phyloP scores from a whole-genome alignment of 2,329 filamentous ascomycete genomes.

The Stagonosporopsis rhizophila region DNA sequence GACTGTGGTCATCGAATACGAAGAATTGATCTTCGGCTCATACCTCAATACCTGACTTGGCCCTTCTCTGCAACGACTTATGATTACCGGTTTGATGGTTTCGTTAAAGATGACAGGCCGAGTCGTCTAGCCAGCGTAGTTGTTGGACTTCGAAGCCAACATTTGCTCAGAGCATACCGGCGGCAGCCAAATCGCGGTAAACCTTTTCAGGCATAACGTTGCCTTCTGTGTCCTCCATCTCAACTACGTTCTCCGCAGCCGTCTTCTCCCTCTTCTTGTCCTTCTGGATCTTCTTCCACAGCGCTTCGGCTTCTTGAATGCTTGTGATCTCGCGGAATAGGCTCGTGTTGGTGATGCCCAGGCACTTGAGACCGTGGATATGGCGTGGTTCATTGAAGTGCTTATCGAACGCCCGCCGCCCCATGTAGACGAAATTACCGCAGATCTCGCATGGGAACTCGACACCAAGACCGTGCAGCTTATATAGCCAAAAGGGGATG shows the following conservation, averaged over 20 bases:
- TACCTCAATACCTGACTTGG: no score
- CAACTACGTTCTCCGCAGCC: conserved; percentile 83
- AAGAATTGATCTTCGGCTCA: background rate
- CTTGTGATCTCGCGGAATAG: conserved; percentile 93
- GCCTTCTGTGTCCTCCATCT: conserved; percentile 97
- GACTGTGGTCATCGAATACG: background rate
- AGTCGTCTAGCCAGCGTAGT: background rate
- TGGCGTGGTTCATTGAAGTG: conserved; percentile 96
- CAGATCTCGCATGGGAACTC: conserved; percentile 97
- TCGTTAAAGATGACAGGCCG: background rate
- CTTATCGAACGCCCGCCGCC: conserved; percentile 93
- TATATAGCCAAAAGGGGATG: conserved; percentile 98
- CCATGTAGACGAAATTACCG: conserved; percentile 99
- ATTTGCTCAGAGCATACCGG: conserved; percentile 66
- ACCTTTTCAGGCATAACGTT: conserved; percentile 99
- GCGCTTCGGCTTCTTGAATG: conserved; percentile 84
- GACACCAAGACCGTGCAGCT: conserved; percentile 91
- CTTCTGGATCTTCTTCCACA: conserved; percentile 93
- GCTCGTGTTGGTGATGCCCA: conserved; percentile 90
- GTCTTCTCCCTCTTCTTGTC: conserved; percentile 81
- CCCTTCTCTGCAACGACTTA: background rate
- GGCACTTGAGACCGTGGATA: conserved; percentile 89
- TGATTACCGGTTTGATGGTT: background rate
- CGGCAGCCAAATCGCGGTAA: conserved; percentile 92
- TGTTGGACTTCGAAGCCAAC: background rate